Base-by-base conservation (phyloP, 306 rosid genomes). In the Pachyrhizus erosus region DNA sequence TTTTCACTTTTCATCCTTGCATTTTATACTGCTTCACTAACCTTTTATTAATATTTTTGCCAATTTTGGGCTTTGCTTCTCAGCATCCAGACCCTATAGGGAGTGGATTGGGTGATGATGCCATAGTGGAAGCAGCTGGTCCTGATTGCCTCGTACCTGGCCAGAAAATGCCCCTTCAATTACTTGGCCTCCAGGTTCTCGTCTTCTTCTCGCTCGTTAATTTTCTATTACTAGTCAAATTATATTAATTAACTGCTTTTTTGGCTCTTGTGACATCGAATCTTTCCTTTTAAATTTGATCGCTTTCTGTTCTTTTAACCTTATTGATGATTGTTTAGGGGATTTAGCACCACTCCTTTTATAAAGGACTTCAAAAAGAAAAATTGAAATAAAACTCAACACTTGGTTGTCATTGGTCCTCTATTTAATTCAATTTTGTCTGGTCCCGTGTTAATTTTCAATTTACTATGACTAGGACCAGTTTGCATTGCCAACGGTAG, bases 81-180 rank as follows among this genome's bases (percentile, higher is more conserved):
- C 88, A 96, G 99, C 89, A 86, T 69, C 89, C 89, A 5, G 84
- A 96, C 73, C 98, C 99, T 13, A 86, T 96, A 2, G 99, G 96
- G 7, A 73, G 9, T 83, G 98, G 97, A 24, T 88, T 96, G 15
- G 98, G 94, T 2, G 84, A 79, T 54, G 96, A 83, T n/a, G 99
- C 98, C 58, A 80, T 93, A 10, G 92, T 93, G 29, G 98, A 96
- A 89, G 86, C 97, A 0, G 98, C 99, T 12, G 99, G 99, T 17
- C 97, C 98, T 64, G 99, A 96, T 4, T 96, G 99, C 68, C 81
- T 92, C 58, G 93, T 96, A 33, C 99, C 99, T 0, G 99, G 99
- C 33, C 96, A 92, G 76, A 62, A 54, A 12, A 31, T 83, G 24
- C 99, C 99, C 48, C 2, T 93, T 83, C 89, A 81, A 73, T 24